Conservation (phyloP, 2,329 filamentous ascomycete species). For the Nothopassalora personata region DNA sequence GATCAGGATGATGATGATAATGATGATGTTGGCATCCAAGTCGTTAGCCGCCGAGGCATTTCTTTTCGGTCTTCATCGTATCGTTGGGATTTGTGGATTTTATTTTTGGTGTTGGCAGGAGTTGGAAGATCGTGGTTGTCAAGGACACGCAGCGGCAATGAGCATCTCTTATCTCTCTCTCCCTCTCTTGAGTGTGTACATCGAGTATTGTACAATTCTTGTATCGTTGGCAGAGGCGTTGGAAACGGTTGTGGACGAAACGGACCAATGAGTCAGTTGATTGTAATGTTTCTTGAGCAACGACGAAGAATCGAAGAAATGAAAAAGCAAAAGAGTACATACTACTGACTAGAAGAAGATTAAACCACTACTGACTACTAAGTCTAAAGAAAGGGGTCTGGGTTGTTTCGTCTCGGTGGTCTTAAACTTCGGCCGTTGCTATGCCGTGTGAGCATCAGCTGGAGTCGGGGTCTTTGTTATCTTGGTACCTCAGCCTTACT, state of each 20-base stretch:
- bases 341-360: not conserved
- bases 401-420: not conserved
- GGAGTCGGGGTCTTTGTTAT: not conserved
- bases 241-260: not conserved
- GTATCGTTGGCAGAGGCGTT: not conserved
- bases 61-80: not conserved
- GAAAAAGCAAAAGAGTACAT: not conserved
- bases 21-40: not conserved
- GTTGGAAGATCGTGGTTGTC: not conserved
- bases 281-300: not conserved
- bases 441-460: not conserved
- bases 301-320: not conserved
- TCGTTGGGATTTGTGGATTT: not conserved
- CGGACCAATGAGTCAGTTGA: not conserved
- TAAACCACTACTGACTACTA: not conserved
- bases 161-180: not conserved
- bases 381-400: not conserved
- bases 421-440: not conserved
- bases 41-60: not conserved
- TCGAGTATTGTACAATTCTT: not conserved
- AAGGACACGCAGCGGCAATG: not conserved
- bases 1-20: conserved; percentile 9
- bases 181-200: not conserved
- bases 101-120: not conserved
- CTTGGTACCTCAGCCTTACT: no score